These are phyloP conservation scores for Fusarium sarcochroum DNA, from an alignment of 2,329 filamentous ascomycete genomes.

Conservation along the genomic window DNA sequence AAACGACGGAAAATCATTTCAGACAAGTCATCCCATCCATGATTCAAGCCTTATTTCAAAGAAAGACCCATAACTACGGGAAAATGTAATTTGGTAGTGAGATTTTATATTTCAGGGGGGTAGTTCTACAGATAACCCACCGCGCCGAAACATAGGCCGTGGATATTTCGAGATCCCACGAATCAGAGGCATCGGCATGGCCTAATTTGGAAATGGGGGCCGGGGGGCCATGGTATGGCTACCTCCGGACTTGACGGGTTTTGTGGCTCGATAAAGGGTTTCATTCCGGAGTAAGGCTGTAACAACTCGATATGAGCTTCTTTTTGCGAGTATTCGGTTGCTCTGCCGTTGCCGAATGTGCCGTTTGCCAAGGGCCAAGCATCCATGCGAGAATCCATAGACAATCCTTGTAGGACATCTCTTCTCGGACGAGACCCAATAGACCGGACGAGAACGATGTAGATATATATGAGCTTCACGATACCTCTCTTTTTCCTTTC, in stretches of 20 bases:
- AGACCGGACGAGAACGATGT: not conserved
- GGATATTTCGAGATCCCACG: conserved; percentile 31
- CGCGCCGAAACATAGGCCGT: conserved; percentile 13
- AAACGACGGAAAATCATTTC: not conserved
- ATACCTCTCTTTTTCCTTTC: conserved; percentile 2
- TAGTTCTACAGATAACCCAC: conserved; percentile 25
- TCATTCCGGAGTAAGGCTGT: conserved; percentile 26
- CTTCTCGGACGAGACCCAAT: conserved; percentile 14
- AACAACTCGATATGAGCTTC: not conserved
- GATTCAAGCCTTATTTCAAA: not conserved
- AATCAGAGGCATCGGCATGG: conserved; percentile 23
- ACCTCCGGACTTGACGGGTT: not conserved
- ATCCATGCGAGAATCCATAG: not conserved
- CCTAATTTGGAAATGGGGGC: conserved; percentile 37
- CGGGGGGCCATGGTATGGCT: conserved; percentile 25
- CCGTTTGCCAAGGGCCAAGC: conserved; percentile 36
- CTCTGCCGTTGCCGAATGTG: conserved; percentile 28
- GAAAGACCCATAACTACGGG: not conserved
- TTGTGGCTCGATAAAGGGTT: conserved; percentile 9
- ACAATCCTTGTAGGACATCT: not conserved
- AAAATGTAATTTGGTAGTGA: not conserved
- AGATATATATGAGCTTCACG: conserved; percentile 24
- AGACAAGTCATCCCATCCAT: conserved; percentile 17
- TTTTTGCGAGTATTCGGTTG: too few species aligned
- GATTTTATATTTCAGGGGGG: conserved; percentile 18